These are phyloP conservation scores for Teratosphaeria gauchensis DNA, from an alignment of 2,329 filamentous ascomycete species.

Conservation along the genomic window DNA sequence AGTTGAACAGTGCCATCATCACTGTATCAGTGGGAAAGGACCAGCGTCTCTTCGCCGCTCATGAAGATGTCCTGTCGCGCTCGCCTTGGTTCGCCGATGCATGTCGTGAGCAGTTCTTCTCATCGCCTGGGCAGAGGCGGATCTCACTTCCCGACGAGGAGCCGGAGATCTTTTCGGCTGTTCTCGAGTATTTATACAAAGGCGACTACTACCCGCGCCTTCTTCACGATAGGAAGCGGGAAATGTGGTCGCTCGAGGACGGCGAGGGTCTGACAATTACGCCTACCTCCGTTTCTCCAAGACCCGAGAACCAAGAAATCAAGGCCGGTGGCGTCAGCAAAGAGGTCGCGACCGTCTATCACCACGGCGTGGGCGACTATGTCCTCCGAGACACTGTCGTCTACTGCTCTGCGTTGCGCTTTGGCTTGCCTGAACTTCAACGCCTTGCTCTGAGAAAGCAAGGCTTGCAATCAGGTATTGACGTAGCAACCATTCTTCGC, in stretches of 20 bases:
- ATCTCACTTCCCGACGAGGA: slow-evolving; percentile 70
- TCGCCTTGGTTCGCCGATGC: slow-evolving; percentile 63
- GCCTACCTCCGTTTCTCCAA: slow-evolving; percentile 39
- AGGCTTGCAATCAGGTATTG: slow-evolving; percentile 83
- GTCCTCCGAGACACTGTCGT: slow-evolving; percentile 87
- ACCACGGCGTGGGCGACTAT: slow-evolving; percentile 62
- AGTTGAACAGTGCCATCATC: slow-evolving; percentile 63
- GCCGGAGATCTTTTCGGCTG: slow-evolving; percentile 83
- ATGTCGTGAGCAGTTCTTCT: slow-evolving; percentile 61
- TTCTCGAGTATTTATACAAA: slow-evolving; percentile 96
- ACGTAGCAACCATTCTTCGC: slow-evolving; percentile 82
- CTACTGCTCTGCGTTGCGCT: slow-evolving; percentile 86
- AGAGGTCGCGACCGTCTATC: slow-evolving; percentile 64
- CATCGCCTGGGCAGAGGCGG: slow-evolving; percentile 56
- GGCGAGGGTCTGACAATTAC: slow-evolving; percentile 26
- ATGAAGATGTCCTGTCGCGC: slow-evolving; percentile 81
- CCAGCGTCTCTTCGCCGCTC: slow-evolving; percentile 83
- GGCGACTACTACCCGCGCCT: slow-evolving; percentile 89
- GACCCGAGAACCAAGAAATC: slow-evolving; percentile 34
- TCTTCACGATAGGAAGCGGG: slow-evolving; percentile 73
- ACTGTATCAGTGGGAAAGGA: slow-evolving; percentile 77
- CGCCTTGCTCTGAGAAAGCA: slow-evolving; percentile 86
- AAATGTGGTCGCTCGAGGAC: slow-evolving; percentile 85
- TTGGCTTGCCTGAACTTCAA: slow-evolving; percentile 88
- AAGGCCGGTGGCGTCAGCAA: slow-evolving; percentile 41